Conservation (phyloP, 2,329 filamentous ascomycete species). For the Penicillium glabrum region DNA sequence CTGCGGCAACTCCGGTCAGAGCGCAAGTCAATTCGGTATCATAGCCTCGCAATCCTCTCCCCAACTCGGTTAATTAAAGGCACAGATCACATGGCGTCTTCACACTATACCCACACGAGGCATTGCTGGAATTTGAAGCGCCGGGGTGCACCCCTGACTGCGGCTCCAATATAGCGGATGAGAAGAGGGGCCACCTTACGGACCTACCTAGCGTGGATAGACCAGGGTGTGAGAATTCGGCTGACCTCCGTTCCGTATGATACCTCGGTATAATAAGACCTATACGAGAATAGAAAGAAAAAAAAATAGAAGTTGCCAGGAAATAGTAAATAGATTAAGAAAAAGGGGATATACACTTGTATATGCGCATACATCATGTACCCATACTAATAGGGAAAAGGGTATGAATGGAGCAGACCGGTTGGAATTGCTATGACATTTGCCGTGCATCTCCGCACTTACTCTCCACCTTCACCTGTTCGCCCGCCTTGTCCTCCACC, state of each 20-base stretch:
- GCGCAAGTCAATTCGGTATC: background rate
- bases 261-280: background rate
- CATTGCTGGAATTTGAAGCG: background rate
- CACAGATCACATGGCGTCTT: background rate
- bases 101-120: background rate
- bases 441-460: constrained; percentile 5
- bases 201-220: background rate
- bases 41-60: background rate
- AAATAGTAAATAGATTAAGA: background rate
- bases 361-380: background rate
- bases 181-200: background rate
- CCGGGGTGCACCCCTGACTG: background rate
- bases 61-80: background rate
- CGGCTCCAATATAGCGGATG: background rate
- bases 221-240: background rate
- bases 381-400: background rate
- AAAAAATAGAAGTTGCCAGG: background rate
- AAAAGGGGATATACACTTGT: background rate
- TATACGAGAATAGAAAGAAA: background rate
- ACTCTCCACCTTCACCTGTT: constrained; percentile 6
- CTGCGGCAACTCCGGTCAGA: background rate
- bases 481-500: constrained; percentile 3
- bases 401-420: background rate
- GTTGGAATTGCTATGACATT: constrained; percentile 8
- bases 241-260: background rate